Evolutionary conservation across 768 basidiomycete genomes (phyloP), one percentile per base, ranked within the genome.

Genomic region (Mrakia hoshinonis): DNA sequence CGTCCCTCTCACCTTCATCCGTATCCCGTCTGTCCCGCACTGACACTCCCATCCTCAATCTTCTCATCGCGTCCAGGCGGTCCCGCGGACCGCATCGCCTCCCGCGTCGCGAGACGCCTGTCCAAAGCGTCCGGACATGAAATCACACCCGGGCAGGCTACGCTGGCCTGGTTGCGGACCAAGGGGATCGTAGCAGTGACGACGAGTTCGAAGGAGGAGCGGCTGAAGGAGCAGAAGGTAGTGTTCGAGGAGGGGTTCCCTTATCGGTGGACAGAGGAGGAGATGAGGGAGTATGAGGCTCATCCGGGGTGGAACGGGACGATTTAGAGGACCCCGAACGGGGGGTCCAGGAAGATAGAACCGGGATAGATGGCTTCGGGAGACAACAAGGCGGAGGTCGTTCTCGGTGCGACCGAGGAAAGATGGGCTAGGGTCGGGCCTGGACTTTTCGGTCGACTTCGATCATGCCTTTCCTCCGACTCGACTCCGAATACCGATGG

Each of bases 101-200:
- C 39, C 18, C 49, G 46, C 34, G 54, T 72, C 34, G 58, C 71
- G 5, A n/a, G 29, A 20, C 55, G 67, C 2, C 61, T 72, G 10
- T 52, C 58, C 18, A 67, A 68, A 29, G 39, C 29, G 9, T 46
- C 47, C 0, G 60, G 61, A 9, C 13, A 22, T 4, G 43, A 20
- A 12, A 34, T 73, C 60, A 73, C 72, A 15, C 48, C 67, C 20
- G 72, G 67, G 24, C 72, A 73, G 38, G 72, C 67, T 3, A 73
- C 47, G 31, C 60, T 73, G 38, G 62, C 31, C 24, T 73, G 72
- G 72, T 26, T 73, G 3, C 15, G 62, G 4, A 65, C 61, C 7
- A 73, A 73, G 62, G 72, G 72, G 22, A 68, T 73, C 61, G 67
- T 54, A 0, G 72, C 61, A 39, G 72, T 73, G n/a, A 73, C 72